Evolutionary conservation across 1,284 basidiomycete species (phyloP), one percentile per base, ranked within the genome.

Genomic region (Apiotrichum gracile): DNA sequence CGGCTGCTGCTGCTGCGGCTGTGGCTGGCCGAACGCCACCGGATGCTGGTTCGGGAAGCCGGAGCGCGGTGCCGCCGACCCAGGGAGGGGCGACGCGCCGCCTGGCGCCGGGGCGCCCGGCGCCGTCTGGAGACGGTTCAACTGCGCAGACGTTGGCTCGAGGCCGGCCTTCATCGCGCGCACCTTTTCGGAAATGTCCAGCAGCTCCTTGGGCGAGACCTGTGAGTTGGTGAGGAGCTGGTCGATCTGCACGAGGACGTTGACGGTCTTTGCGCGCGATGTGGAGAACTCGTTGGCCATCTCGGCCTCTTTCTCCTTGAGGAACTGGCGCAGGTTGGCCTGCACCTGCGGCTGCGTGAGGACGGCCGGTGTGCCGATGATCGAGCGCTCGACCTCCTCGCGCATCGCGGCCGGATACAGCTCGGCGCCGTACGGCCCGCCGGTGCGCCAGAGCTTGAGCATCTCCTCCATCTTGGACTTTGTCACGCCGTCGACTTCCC

Each of bases 401-500:
- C 67, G 62, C 14, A 73, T 61, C 7, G 46, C 56, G 0, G 57
- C 31, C 2, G 69, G 66, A 46, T 74, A 97, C 3, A 97, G 78
- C 67, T 91, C 87, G 54, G 82, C 82, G n/a, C 86, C 83, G 44
- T 80, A 80, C 2, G 86, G 85, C 12, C 86, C 85, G 33, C 88
- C 88, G 31, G 84, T 87, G 29, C 91, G 81, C 92, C 92, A 97
- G 10, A 92, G 91, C 35, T 88, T 76, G 19, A 96, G 81, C 84
- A 97, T 90, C 73, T 97, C 92, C 68, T 93, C 90, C 87, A 97
- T 91, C 75, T 94, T 96, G 70, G 84, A 82, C 58, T 87, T 85
- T 8, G 88, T 94, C 34, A 77, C 76, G 37, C 84, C 83, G 69
- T 94, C 91, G 58, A 93, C 90, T 62, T 84, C 81, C 51, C 81